phyloP scores from a whole-genome alignment of 805 yeast genomes.

The Candida arabinofermentans region DNA sequence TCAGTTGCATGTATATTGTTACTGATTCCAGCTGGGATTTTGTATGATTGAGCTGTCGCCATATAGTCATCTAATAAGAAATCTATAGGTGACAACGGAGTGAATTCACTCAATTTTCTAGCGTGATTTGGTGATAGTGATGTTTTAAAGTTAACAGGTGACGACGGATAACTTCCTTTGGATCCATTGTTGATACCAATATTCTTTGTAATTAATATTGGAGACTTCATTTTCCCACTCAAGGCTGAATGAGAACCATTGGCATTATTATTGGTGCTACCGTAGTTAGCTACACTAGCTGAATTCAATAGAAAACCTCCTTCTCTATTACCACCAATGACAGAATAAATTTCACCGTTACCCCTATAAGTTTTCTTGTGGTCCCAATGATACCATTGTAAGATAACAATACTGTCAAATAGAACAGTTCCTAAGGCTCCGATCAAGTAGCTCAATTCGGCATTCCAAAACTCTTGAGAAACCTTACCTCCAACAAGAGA shows the following conservation, averaged over 20 bases:
- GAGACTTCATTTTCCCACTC: neutral
- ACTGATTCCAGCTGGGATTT: neutral
- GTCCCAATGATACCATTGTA: slow-evolving; percentile 39
- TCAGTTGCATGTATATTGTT: neutral
- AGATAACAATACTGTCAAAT: slow-evolving; percentile 42
- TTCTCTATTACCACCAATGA: neutral
- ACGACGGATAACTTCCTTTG: slow-evolving; percentile 1
- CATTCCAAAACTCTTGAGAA: slow-evolving; percentile 37
- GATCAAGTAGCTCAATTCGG: slow-evolving; percentile 38
- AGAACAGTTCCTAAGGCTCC: slow-evolving; percentile 52
- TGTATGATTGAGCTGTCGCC: slow-evolving; percentile 5
- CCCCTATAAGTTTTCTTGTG: slow-evolving; percentile 1
- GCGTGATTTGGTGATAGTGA: slow-evolving; percentile 29
- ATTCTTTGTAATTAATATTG: neutral
- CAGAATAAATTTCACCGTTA: neutral
- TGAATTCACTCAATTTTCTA: slow-evolving; percentile 29
- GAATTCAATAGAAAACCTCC: neutral
- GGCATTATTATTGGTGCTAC: neutral
- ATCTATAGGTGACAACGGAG: slow-evolving; percentile 36
- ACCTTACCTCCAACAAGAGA: slow-evolving; percentile 34
- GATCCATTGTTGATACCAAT: neutral
- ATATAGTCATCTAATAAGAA: slow-evolving; percentile 29
- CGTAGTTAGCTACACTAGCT: neutral
- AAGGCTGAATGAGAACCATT: neutral
- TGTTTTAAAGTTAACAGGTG: slow-evolving; percentile 20